Base-by-base conservation (phyloP, 352 stramenopile genomes). In the Elongisporangium prolatum region DNA sequence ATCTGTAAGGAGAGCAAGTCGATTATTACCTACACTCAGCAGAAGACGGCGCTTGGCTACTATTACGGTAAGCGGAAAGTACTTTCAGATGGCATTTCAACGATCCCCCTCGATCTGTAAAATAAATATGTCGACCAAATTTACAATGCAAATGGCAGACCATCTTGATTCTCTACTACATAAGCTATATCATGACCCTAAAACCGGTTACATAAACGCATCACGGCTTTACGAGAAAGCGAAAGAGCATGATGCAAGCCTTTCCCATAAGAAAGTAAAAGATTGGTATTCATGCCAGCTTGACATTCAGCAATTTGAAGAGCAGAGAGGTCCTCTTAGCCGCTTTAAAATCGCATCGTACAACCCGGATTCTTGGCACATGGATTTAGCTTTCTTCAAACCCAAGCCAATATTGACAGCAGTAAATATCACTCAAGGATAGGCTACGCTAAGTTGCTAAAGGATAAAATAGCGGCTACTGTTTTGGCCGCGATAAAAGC, bases 341-440 rank as follows among this genome's bases (percentile, higher is more conserved):
- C 14, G 48, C 2, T 65, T 64, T 57, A 60, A 65, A 37, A 69
- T 66, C 20, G 21, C 54, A 48, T 66, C 58, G 21, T n/a, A 48
- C 22, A 65, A 72, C 44, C 65, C 65, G 3, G 62, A 68, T 60
- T 59, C 34, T 4, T 77, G 62, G 62, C 61, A 77, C 50, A 67
- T 69, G 4, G 69, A 71, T 65, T 34, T 74, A 21, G 22, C 52
- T 0, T 77, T 77, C 57, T 61, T 38, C 14, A 9, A 54, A 4
- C 63, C 61, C 21, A 52, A 65, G 18, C 16, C 53, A n/a, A 62
- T 77, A 38, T 50, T 76, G 10, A 71, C 54, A 24, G 55, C 53
- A 56, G 55, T 76, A 52, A 80, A 80, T 50, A 76, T 77, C 38
- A 75, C 50, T 69, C 57, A 21, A 62, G 68, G 21, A 37, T 77